These are phyloP conservation scores for Hygrophila difformis DNA, from an alignment of 257 asterid species.

Conservation along the genomic window DNA sequence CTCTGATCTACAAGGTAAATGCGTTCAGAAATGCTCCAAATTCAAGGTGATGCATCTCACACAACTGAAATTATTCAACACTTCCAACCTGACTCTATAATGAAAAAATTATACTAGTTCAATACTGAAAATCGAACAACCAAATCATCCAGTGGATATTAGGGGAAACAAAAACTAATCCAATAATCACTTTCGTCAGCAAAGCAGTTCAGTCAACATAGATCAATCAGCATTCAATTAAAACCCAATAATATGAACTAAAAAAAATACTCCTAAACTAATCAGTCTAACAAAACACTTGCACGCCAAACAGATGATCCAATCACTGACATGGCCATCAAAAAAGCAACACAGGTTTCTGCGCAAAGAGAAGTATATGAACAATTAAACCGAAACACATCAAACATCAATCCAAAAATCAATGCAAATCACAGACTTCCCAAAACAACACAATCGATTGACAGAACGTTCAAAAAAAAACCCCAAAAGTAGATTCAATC, in stretches of 20 bases:
- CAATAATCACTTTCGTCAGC: conserved; percentile 11
- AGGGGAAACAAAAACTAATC: background rate
- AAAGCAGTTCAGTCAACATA: conserved; percentile 27
- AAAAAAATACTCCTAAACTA: conserved; percentile 11
- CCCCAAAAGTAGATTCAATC: too few species aligned
- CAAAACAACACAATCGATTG: too few species aligned
- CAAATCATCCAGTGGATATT: too few species aligned
- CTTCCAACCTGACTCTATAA: conserved; percentile 11
- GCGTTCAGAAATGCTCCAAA: too few species aligned
- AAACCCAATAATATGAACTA: conserved; percentile 15
- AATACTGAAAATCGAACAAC: conserved; percentile 17
- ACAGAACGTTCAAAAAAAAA: too few species aligned
- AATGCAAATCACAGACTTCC: too few species aligned
- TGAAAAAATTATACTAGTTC: conserved; percentile 3
- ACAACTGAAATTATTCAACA: conserved; percentile 7
- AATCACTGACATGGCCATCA: too few species aligned
- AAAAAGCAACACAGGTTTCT: too few species aligned
- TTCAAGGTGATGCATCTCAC: conserved; percentile 11
- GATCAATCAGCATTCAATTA: conserved; percentile 20
- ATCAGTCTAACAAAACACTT: conserved; percentile 18
- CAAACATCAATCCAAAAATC: too few species aligned
- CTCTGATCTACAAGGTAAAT: conserved; percentile 24
- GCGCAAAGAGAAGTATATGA: too few species aligned
- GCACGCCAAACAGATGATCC: background rate
- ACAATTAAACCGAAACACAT: too few species aligned